Base-by-base conservation (phyloP, 2,329 filamentous ascomycete species). In the Dendryphion nanum region DNA sequence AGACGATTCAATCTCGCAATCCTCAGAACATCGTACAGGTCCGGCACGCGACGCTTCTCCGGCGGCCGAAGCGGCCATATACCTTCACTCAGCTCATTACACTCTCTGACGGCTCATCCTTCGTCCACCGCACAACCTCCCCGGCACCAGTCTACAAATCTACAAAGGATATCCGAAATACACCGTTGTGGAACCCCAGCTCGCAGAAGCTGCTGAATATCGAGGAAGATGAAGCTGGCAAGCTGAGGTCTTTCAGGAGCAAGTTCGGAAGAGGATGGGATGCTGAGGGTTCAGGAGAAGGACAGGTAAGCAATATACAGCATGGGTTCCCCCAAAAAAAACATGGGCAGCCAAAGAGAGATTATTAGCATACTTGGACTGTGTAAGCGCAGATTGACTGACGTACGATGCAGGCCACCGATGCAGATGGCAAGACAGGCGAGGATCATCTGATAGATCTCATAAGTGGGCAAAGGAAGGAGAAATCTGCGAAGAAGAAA, bases 81-180 rank as follows among this genome's bases (percentile, higher is more conserved):
- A 88, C 85, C 52, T 97, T 96, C 76, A 96, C 91, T n/a, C 93
- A 98, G 71, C 79, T 98, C 44, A 77, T 98, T 51, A 90, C 89
- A 37, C 84, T 97, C 48, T 88, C 85, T 28, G 93, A 98, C 73
- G 93, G 93, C 54, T 86, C 81, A 58, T 86, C 90, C 43, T 97
- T 81, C 70, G 82, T 85, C 33, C 77, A 83, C 59, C 86, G 86
- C 62, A 90, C 87, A 17, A 89, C 86, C 8, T 87, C 81, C 8
- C 87, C 88, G 0, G 55, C 70, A 16, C 74, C 81, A 6, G 70
- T 83, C 42, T 81, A 82, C 67, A 73, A 74, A 49, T 75, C 71
- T 36, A 77, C 76, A 44, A 94, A 95, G 69, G 93, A 98, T 72
- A 87, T 85, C 30, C 82, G 89, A 56, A 98, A 97, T 74, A 84